Evolutionary conservation across 1,284 basidiomycete species (phyloP), one percentile per base, ranked within the genome.

Genomic region (Melanopsichium pennsylvanicum): DNA sequence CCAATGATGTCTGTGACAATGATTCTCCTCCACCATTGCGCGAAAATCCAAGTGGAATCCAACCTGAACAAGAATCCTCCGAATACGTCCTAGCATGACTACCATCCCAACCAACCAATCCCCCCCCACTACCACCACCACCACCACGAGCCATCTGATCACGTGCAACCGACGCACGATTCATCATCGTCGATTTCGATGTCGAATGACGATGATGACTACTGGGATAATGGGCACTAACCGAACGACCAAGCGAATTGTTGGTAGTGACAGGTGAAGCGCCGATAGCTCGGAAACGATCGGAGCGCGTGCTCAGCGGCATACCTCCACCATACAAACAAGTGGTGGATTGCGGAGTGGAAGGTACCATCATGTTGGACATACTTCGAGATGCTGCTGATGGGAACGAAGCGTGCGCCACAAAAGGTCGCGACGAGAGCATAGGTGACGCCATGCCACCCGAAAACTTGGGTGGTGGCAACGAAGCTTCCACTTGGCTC

Each of bases 261-360:
- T 25, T 23, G 15, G 55, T 31, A 13, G 39, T 40, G 16, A 58
- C 57, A 4, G 64, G 64, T 11, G 49, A 55, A 6, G 49, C 54
- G 9, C 49, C 64, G 25, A 68, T 49, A 4, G 57, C 59, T 15
- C 59, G 49, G 43, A 34, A 68, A 4, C 64, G 47, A 3, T 68
- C 64, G 15, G 64, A 62, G n/a, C 64, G 64, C 11, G 64, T 47
- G 36, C 49, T 62, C 22, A 67, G 52, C 29, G 56, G 44, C n/a
- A 49, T n/a, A 6, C 35, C 39, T 7, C 38, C 18, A 35, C 56
- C 54, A 5, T 49, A 37, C 37, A 47, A 31, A 13, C 19, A 11
- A 18, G 22, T 46, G 46, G 22, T 46, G 46, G 37, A 34, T 11
- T 48, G 40, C 6, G 62, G 62, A 1, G 62, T 66, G 9, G 56